Percentiles rank a stretch among this genome's conserved stretches.
Evolutionary conservation across 2,329 filamentous ascomycete genomes (phyloP).

Genomic region (Xylariales sp.): DNA sequence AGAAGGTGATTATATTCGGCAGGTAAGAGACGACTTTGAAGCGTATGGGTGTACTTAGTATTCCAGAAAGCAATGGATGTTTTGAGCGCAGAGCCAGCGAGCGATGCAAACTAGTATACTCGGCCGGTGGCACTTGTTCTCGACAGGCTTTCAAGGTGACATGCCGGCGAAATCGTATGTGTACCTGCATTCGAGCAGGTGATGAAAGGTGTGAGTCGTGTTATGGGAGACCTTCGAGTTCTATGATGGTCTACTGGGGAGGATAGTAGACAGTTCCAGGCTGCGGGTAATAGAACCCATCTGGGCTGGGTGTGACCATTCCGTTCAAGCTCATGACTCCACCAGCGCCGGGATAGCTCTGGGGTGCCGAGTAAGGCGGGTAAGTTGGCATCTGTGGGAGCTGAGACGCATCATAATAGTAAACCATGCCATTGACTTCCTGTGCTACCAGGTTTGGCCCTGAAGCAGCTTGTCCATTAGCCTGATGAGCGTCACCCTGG

Average conservation of each 20-base stretch:
- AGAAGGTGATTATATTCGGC: too few species aligned
- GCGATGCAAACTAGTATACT: background rate
- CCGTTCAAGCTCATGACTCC: constrained; percentile 68
- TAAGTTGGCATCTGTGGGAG: constrained; percentile 51
- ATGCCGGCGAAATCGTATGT: background rate
- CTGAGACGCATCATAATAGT: constrained; percentile 83
- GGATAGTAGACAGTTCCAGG: constrained; percentile 58
- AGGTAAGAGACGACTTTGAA: too few species aligned
- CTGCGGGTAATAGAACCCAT: constrained; percentile 67
- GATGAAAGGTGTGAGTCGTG: constrained; percentile 11
- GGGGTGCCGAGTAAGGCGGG: constrained; percentile 42
- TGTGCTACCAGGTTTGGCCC: constrained; percentile 65
- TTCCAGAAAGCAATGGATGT: background rate
- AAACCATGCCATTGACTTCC: constrained; percentile 93
- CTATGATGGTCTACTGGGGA: constrained; percentile 42
- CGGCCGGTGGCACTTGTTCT: background rate
- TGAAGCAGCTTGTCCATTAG: constrained; percentile 44
- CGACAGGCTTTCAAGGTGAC: too few species aligned
- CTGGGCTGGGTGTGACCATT: constrained; percentile 68
- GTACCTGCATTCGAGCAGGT: background rate
- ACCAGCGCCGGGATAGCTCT: constrained; percentile 43
- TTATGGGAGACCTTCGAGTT: background rate
- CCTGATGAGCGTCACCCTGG: constrained; percentile 31
- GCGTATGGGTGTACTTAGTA: too few species aligned
- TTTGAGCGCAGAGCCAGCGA: background rate